Evolutionary conservation across 2,329 filamentous ascomycete genomes (phyloP).

Genomic region (Aspergillus piperis): DNA sequence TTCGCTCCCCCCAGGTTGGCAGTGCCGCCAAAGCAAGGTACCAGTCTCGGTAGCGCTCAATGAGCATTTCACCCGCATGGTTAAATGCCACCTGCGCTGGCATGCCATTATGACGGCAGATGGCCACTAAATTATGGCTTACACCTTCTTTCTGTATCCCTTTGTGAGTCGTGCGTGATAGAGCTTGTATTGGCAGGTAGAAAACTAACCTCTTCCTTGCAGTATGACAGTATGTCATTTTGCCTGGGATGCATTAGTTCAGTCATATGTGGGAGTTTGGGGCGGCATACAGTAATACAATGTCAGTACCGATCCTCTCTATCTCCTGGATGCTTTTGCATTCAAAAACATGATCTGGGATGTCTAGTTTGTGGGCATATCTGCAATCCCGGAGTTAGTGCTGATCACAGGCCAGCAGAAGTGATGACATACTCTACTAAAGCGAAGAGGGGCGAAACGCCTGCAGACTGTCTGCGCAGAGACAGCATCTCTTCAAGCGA

Average conservation of each 20-base stretch:
- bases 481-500: conserved; percentile 19
- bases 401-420: not conserved
- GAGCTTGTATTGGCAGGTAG: not conserved
- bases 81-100: conserved; percentile 28
- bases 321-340: conserved; percentile 21
- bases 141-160: conserved; percentile 21
- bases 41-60: conserved; percentile 25
- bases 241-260: conserved; percentile 16
- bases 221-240: conserved; percentile 31
- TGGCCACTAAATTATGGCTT: conserved; percentile 25
- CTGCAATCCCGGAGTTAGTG: not conserved
- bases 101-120: conserved; percentile 20
- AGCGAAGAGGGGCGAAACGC: conserved; percentile 24
- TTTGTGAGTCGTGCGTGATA: not conserved
- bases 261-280: not conserved
- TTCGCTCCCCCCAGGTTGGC: conserved; percentile 24
- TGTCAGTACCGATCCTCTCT: conserved; percentile 22
- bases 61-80: conserved; percentile 22
- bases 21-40: conserved; percentile 26
- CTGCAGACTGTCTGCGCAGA: conserved; percentile 22
- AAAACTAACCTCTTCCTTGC: conserved; percentile 26
- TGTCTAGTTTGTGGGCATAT: conserved; percentile 21
- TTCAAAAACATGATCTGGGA: conserved; percentile 24
- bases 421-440: conserved; percentile 23
- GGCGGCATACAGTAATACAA: conserved; percentile 21